phyloP scores from a whole-genome alignment of 257 asterid genomes.

The Rauvolfia tetraphylla region DNA sequence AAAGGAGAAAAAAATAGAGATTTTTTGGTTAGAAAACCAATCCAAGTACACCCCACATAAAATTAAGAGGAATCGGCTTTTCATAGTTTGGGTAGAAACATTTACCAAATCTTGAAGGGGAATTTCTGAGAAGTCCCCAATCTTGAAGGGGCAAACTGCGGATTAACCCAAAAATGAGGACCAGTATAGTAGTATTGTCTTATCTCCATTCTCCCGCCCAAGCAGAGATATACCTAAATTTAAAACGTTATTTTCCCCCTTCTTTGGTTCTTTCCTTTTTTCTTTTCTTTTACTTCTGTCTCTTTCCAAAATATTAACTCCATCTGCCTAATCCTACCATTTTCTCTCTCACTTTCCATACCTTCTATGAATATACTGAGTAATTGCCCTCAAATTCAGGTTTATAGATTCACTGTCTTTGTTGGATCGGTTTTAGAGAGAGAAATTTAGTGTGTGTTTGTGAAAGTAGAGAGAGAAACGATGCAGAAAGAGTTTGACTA shows the following conservation, averaged over 20 bases:
- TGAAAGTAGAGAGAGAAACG: constrained; percentile 26
- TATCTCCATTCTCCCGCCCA: constrained; percentile 1
- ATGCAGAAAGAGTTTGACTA: constrained; percentile 23
- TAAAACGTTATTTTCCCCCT: neutral
- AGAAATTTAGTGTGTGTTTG: neutral
- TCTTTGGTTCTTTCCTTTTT: neutral
- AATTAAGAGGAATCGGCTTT: too few relatives aligned
- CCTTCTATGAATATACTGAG: neutral
- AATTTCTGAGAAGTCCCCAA: too few relatives aligned
- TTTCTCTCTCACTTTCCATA: neutral
- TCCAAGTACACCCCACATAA: too few relatives aligned
- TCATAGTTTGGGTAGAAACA: too few relatives aligned
- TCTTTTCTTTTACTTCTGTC: neutral
- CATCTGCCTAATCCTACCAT: neutral
- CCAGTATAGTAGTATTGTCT: neutral
- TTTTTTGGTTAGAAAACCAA: too few relatives aligned
- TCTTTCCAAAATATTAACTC: neutral
- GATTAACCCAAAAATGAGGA: neutral
- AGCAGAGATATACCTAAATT: neutral
- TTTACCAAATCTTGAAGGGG: too few relatives aligned
- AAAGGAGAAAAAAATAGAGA: too few relatives aligned
- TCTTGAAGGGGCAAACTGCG: neutral
- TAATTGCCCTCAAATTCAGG: neutral
- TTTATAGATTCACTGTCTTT: neutral
- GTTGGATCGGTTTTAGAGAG: neutral